Base-by-base conservation (phyloP, 441 rosid species). In the Aquilaria agallochum region DNA sequence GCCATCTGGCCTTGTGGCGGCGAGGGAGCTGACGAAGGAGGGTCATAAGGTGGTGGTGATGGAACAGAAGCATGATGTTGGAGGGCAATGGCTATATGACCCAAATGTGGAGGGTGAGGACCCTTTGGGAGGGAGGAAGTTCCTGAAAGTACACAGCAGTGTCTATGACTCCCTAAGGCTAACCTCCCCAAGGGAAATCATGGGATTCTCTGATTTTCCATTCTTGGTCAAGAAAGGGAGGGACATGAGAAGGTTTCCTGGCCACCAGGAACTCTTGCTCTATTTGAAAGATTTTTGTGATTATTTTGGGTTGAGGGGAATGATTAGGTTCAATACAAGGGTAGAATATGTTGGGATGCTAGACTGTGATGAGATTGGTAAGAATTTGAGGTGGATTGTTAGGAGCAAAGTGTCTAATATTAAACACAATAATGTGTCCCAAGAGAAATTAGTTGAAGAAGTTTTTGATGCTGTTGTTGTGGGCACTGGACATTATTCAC, bases 81-180 rank as follows among this genome's bases (percentile, higher is more conserved):
- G 98, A 30, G 98, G 98, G 11, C 98, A 93, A 53, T 93, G 97
- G 97, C 56, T 90, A 52, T 93, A 88, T 52, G 79, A 85, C 14
- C 80, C 88, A 5, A 75, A 81, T 59, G 83, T 79, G 27, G 81
- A 81, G 56, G 66, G 33, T n/a, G 96, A 89, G 69, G 83, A 85
- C 31, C 84, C 81, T 0, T 34, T 87, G 12, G 90, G 90, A 5
- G 71, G 58, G 67, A 66, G 67, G 40, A 77, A 74, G 3, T 75
- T 71, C 63, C 71, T 83, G 2, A 73, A 75, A 53, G 88, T 85
- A 33, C 98, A 92, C 44, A 90, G 98, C 44, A 92, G 98, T 73
- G 72, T 89, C 14, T 92, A 92, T 72, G 77, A 75, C 5, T 90
- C 98, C 14, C 66, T 92, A 47, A 79, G 98, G 73, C 64, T 83